Base-by-base conservation (phyloP, 139 green algal species). In the Pedinophyceae sp. region DNA sequence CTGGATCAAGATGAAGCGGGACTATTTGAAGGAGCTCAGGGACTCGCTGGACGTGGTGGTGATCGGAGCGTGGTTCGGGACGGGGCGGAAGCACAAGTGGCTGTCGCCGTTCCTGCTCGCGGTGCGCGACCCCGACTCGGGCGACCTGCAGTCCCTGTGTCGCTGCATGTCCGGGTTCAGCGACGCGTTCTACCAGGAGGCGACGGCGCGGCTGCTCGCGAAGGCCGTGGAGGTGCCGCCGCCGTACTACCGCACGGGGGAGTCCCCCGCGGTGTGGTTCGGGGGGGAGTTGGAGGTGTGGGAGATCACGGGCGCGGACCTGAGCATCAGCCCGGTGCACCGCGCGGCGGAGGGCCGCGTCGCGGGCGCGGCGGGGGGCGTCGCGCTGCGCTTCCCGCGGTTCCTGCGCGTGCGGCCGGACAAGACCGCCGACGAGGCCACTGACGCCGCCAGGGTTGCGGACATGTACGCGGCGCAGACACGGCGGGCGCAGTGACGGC, bases 21-120 rank as follows among this genome's bases (percentile, higher is more conserved):
- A 96, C 66, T 95, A 95, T 45, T 70, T 74, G 22, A 70, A 81
- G 57, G 86, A 78, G 0, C 57, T 95, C 39, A 30, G 64, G 13
- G 87, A 96, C 50, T 81, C 71, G 0, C 54, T 96, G 49, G 87
- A 96, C 63, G 56, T 95, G 50, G 87, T 95, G 39, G 71, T 75
- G n/a, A 95, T 96, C 20, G 87, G 85, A 0, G 86, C 81, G 10
- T 94, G 86, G 86, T 64, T 73, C 47, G 81, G 79, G 30, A 72
- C 78, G 22, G 86, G 86, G 1, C 67, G 85, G n/a, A 80, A 80
- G 72, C 64, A 73, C 41, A 20, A 53, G 5, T 94, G 85, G 85
- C 84, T 79, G 60, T 81, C 60, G 24, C 88, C 88, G 43, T 94
- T 90, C 66, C 72, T 97, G 40, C 29, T 95, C 54, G 87, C 87